phyloP scores from a whole-genome alignment of 352 stramenopile species.

The Pythium grandisporangium region DNA sequence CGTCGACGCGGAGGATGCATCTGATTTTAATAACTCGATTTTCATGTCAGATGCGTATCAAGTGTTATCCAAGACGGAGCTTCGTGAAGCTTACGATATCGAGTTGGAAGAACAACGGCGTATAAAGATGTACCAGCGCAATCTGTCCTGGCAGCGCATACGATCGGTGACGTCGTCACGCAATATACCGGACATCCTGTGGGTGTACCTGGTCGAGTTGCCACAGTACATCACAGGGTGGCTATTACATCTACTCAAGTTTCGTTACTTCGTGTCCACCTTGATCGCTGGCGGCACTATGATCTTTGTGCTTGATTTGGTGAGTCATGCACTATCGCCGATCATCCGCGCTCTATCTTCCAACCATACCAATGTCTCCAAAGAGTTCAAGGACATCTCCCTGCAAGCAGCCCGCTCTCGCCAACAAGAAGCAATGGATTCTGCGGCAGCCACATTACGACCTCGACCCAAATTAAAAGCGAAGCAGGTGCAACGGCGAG shows the following conservation, averaged over 20 bases:
- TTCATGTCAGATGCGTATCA: slow-evolving; percentile 16
- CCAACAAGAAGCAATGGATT: slow-evolving; percentile 17
- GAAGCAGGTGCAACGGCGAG: too few species aligned
- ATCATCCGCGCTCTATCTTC: neutral
- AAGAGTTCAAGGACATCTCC: slow-evolving; percentile 14
- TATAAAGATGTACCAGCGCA: slow-evolving; percentile 9
- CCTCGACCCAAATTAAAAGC: slow-evolving; percentile 3
- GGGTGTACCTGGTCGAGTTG: slow-evolving; percentile 25
- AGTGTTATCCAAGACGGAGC: slow-evolving; percentile 14
- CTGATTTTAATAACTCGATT: neutral
- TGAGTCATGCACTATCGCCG: slow-evolving; percentile 2
- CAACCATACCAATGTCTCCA: slow-evolving; percentile 5
- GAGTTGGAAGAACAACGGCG: slow-evolving; percentile 13
- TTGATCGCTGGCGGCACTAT: slow-evolving; percentile 13
- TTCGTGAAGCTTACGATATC: slow-evolving; percentile 15
- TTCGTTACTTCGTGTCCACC: slow-evolving; percentile 12
- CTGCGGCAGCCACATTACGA: slow-evolving; percentile 5
- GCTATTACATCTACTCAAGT: slow-evolving; percentile 10
- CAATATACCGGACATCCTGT: neutral
- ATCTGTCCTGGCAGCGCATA: slow-evolving; percentile 6
- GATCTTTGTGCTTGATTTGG: slow-evolving; percentile 21
- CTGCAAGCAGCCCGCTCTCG: slow-evolving; percentile 12
- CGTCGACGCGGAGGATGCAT: too few species aligned
- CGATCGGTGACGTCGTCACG: slow-evolving; percentile 4
- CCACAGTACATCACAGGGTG: slow-evolving; percentile 12